phyloP scores from a whole-genome alignment of 192 early-diverging fungal species.

The Chytriomyces sp. region DNA sequence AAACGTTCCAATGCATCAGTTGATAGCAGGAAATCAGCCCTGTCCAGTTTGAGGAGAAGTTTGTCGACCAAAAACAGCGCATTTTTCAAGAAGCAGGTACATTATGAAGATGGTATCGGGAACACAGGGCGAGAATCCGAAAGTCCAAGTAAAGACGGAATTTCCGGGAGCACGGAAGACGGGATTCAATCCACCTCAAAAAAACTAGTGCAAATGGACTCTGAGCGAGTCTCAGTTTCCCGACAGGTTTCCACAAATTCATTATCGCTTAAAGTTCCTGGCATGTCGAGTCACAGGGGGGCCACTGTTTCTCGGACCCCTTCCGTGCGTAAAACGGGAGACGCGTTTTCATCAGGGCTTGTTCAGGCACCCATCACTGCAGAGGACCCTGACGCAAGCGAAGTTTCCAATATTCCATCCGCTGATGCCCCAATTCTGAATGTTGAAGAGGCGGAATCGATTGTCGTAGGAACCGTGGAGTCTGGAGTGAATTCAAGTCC shows the following conservation, averaged over 20 bases:
- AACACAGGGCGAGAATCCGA: neutral
- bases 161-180: neutral
- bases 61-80: neutral
- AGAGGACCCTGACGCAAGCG: neutral
- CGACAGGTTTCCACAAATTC: neutral
- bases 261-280: conserved; percentile 17
- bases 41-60: conserved; percentile 13
- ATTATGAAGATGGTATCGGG: neutral
- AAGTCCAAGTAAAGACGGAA: neutral
- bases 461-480: neutral
- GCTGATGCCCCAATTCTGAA: neutral
- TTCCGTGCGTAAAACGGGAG: neutral
- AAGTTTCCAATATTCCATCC: neutral
- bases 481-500: neutral
- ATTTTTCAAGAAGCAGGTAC: conserved; percentile 5
- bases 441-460: neutral
- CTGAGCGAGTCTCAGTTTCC: no score
- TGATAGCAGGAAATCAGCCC: neutral
- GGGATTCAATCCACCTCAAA: neutral
- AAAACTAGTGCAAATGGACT: neutral
- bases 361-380: neutral
- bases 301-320: neutral
- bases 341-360: neutral
- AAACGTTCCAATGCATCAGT: neutral
- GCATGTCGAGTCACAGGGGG: neutral